Evolutionary conservation across 2,329 filamentous ascomycete species (phyloP), one percentile per base, ranked within the genome.

Genomic region (Sporothrix humicola): DNA sequence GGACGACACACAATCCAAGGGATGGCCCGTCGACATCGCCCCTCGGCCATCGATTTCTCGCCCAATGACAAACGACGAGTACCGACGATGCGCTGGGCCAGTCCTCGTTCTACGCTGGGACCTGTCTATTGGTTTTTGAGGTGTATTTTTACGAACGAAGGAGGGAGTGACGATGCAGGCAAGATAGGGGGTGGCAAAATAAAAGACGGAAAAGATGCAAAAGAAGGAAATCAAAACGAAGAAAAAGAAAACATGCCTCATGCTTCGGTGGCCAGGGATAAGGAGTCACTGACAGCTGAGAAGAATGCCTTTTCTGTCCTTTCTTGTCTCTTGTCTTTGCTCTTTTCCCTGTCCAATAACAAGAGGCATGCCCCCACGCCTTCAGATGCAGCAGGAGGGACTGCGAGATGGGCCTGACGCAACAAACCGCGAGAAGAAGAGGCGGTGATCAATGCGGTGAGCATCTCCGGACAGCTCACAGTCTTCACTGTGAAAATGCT

Each of bases 101-200:
- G 65, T 68, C 44, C 65, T 68, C 46, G 44, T 50, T 68, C 52
- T 68, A 68, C 65, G 65, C 65, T 48, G 61, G 42, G 61, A 66
- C 42, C 42, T 9, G 61, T 12, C 61, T 9, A 23, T 26, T 66
- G 61, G 20, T 48, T 12, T 13, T 26, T 26, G 23, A 26, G 23
- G 23, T 26, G 23, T 26, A 26, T 26, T 26, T 26, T 44, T 20
- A n/a, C 52, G 10, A 20, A 23, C 50, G 15, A 31, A 3, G 15
- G 12, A 31, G 5, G 15, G 12, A n/a, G 15, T 42, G 58, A 26
- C 23, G 52, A 56, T 56, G 59, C 37, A 46, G 4, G 37, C 44
- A 71, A 61, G 69, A 71, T 50, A 71, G 56, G 70, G 70, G 70
- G 70, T 72, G 70, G 70, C 70, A 65, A 72, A 56, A 42, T 20